phyloP scores from a whole-genome alignment of 768 basidiomycete species.

The Lactarius hatsudake region DNA sequence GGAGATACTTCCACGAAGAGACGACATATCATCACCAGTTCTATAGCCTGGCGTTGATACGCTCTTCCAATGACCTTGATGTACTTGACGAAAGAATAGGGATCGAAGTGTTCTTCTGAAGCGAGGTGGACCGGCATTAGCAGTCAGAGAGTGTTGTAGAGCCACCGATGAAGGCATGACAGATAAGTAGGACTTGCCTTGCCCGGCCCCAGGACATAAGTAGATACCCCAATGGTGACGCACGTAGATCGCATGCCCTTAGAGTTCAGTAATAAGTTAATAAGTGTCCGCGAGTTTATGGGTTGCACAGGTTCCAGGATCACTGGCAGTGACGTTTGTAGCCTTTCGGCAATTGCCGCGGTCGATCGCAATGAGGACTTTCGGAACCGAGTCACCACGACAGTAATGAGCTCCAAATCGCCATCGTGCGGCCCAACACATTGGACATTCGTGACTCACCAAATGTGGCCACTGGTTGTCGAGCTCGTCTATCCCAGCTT shows the following conservation, averaged over 20 bases:
- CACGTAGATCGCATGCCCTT: neutral
- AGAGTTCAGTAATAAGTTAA: too few species aligned
- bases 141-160: neutral
- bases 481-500: too few species aligned
- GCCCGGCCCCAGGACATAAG: neutral
- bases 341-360: neutral
- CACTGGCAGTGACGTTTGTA: neutral
- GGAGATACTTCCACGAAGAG: constrained; percentile 1
- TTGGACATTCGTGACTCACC: neutral
- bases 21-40: constrained; percentile 7
- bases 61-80: neutral
- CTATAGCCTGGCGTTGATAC: constrained; percentile 19
- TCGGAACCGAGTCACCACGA: too few species aligned
- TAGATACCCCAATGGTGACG: neutral
- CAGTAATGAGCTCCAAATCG: neutral
- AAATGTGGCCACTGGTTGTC: neutral
- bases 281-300: neutral
- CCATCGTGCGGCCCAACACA: neutral
- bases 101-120: constrained; percentile 1
- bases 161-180: neutral
- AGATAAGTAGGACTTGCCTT: constrained; percentile 2
- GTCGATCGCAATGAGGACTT: neutral
- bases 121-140: constrained; percentile 1
- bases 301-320: neutral
- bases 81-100: neutral